Conservation (phyloP, 2,329 filamentous ascomycete genomes). For the Curvularia lunata region DNA sequence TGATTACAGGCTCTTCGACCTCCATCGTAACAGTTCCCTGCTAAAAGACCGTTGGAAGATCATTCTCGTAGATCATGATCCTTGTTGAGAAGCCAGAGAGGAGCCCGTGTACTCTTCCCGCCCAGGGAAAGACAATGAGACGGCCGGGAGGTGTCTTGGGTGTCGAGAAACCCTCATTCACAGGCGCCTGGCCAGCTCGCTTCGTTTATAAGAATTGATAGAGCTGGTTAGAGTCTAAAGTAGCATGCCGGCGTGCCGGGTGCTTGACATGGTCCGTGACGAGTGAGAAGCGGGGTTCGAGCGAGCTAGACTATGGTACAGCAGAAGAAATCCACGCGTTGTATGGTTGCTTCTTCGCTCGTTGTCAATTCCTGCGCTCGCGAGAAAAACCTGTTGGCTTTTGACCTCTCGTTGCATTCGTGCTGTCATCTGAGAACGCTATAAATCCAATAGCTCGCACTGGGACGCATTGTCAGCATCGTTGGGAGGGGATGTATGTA, state of each 20-base stretch:
- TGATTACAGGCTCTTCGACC: not conserved
- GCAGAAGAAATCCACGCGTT: constrained; percentile 7
- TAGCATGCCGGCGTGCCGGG: not conserved
- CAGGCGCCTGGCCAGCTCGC: constrained; percentile 2
- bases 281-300: constrained; percentile 8
- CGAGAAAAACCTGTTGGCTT: not conserved
- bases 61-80: constrained; percentile 2
- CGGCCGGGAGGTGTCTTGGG: not conserved
- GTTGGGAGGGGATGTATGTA: not conserved
- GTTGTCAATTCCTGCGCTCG: not conserved
- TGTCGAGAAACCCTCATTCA: not conserved
- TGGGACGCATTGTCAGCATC: not conserved
- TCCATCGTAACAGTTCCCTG: constrained; percentile 2
- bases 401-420: not conserved
- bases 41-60: not conserved
- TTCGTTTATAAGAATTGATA: not conserved
- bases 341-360: constrained; percentile 4
- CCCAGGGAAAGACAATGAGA: not conserved
- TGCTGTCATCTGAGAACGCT: not conserved
- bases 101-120: not conserved
- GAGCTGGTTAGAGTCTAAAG: not conserved
- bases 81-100: not conserved
- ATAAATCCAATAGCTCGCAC: not conserved
- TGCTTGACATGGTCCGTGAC: not conserved
- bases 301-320: constrained; percentile 1